phyloP scores from a whole-genome alignment of 2,329 filamentous ascomycete species.

The Rutstroemia sp. region DNA sequence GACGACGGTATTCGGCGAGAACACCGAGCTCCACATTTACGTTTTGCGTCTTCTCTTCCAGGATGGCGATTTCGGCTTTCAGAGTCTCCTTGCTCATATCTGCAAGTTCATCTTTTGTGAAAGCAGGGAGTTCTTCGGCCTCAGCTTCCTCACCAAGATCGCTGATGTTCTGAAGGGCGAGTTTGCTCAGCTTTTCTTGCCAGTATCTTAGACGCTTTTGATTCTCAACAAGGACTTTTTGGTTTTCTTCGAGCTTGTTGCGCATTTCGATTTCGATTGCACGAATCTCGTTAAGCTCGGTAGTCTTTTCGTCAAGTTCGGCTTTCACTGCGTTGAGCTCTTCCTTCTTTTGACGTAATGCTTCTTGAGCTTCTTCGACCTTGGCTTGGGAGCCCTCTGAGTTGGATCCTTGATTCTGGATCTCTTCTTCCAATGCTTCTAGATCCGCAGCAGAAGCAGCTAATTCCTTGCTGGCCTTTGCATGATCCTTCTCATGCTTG shows the following conservation, averaged over 20 bases:
- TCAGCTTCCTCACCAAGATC: constrained; percentile 53
- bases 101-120: constrained; percentile 63
- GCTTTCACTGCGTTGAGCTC: constrained; percentile 73
- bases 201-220: constrained; percentile 78
- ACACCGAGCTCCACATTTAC: constrained; percentile 84
- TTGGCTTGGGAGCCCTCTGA: constrained; percentile 64
- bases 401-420: constrained; percentile 67
- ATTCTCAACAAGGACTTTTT: constrained; percentile 81
- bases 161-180: constrained; percentile 72
- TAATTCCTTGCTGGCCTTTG: constrained; percentile 73
- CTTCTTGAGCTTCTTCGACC: constrained; percentile 77
- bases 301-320: constrained; percentile 78
- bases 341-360: constrained; percentile 69
- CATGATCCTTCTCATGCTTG: constrained; percentile 79
- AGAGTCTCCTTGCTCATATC: constrained; percentile 59
- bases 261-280: constrained; percentile 95
- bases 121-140: constrained; percentile 62
- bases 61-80: constrained; percentile 55
- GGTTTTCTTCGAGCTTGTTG: constrained; percentile 94
- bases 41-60: constrained; percentile 74
- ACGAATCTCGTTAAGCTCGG: constrained; percentile 81
- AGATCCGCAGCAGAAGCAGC: constrained; percentile 64
- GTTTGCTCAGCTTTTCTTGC: constrained; percentile 82
- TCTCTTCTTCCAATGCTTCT: constrained; percentile 70
- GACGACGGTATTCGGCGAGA: constrained; percentile 77